Evolutionary conservation across 495 filamentous ascomycete genomes (phyloP), one percentile per base, ranked within the genome.

Genomic region (Pyronema domesticum): DNA sequence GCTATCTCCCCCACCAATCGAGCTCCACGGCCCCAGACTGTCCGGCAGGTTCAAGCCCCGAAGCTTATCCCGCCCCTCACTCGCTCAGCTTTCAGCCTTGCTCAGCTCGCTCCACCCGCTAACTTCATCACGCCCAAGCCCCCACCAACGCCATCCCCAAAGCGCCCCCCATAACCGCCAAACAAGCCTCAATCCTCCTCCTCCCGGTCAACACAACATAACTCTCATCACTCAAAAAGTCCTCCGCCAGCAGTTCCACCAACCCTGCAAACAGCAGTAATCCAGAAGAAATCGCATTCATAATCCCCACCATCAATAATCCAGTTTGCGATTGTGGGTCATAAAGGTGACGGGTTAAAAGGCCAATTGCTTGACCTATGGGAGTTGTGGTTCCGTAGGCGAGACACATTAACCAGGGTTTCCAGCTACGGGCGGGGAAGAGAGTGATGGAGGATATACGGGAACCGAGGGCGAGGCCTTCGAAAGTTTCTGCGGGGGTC

Each of bases 191-290:
- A 40, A 85, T 61, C 47, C 89, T 74, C 60, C 76, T 77, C 64
- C 71, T 72, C 0, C 89, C 89, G 40, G 72, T 78, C 54, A 96
- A 68, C 8, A 71, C 70, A 58, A 74, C 73, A 70, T 94, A 95
- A 64, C 88, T 94, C 66, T 83, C 78, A 61, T 94, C 86, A 53
- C 80, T 84, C 57, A 96, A 66, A 65, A 96, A 95, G 61, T 96
- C 89, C 68, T 96, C 89, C 3, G 89, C 86, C 17, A 96, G 73
- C 39, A 96, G 70, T 68, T 95, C 88, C 1, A 94, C 89, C 54
- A 96, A 68, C 8, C 89, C 89, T 0, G 89, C 89, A 69, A 94
- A 96, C 8, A 96, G 72, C 47, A 96, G 66, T 51, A 96, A 69
- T 1, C 89, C 89, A 1, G 34, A 52, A 13, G 36, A 43, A 37